A percentile compares a stretch with the other conserved stretches of the same genome.
phyloP scores from a whole-genome alignment of 176 grass and related monocot species.

The Triticum turgidum region DNA sequence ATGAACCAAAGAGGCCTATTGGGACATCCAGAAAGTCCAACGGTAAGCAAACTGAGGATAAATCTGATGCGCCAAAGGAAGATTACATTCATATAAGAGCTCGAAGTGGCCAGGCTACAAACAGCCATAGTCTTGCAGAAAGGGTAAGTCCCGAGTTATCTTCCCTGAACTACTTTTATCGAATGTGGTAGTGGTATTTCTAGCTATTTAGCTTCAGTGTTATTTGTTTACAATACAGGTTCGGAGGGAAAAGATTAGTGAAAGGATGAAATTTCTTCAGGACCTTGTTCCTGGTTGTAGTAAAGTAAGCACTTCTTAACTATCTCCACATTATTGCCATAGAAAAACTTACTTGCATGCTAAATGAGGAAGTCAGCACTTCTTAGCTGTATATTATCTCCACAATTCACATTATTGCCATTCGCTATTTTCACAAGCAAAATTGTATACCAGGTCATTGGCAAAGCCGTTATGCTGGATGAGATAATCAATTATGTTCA shows the following conservation, averaged over 20 bases:
- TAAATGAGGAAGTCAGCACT: slow-evolving; percentile 40
- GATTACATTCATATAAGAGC: slow-evolving; percentile 84
- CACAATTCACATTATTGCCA: not conserved
- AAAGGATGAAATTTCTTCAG: slow-evolving; percentile 87
- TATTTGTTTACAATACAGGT: slow-evolving; percentile 48
- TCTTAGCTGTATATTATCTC: not conserved
- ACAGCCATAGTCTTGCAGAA: slow-evolving; percentile 90
- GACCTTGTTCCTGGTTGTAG: slow-evolving; percentile 91
- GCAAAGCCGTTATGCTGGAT: slow-evolving; percentile 81
- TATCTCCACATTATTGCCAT: not conserved
- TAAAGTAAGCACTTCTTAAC: slow-evolving; percentile 48
- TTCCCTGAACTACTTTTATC: not conserved
- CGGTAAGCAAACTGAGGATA: slow-evolving; percentile 48
- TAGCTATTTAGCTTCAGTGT: not conserved
- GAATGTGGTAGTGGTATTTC: slow-evolving; percentile 9
- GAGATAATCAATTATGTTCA: slow-evolving; percentile 88
- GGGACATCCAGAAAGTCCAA: slow-evolving; percentile 17
- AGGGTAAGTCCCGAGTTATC: slow-evolving; percentile 41
- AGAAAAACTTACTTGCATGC: not conserved
- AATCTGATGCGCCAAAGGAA: slow-evolving; percentile 39
- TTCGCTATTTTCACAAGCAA: not conserved
- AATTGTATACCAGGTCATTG: slow-evolving; percentile 55
- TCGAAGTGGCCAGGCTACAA: slow-evolving; percentile 77
- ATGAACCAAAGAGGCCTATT: slow-evolving; percentile 35
- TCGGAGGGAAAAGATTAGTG: slow-evolving; percentile 80